Conservation (phyloP, 768 basidiomycete genomes). For the Mycena galericulata region DNA sequence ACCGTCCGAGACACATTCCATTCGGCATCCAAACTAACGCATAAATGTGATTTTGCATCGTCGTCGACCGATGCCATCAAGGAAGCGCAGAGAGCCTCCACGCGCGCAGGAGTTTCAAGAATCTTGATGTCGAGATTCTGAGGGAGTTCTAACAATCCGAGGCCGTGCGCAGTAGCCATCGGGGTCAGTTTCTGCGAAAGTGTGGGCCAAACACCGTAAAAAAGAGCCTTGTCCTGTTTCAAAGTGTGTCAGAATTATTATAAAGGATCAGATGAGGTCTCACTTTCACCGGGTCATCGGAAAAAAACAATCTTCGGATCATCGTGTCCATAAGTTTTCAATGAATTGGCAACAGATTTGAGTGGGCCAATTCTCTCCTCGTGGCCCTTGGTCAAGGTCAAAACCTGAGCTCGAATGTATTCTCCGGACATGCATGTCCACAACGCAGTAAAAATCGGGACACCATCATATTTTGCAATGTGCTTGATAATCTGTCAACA, state of each 20-base stretch:
- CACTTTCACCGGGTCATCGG: slow-evolving; percentile 12
- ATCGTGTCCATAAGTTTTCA: not conserved
- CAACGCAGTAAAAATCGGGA: not conserved
- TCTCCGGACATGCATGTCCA: slow-evolving; percentile 36
- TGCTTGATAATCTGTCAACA: not conserved
- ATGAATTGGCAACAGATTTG: slow-evolving; percentile 16
- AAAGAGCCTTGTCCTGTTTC: no score
- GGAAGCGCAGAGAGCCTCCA: no score
- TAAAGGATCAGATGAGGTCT: no score
- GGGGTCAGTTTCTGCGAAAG: no score
- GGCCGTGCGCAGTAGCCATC: no score
- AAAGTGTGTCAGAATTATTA: no score
- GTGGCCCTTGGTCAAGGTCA: slow-evolving; percentile 41
- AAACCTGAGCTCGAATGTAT: slow-evolving; percentile 36
- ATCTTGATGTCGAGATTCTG: no score
- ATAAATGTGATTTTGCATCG: no score
- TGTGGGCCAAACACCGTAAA: no score
- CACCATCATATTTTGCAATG: not conserved
- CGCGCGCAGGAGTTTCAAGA: no score
- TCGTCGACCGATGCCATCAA: no score
- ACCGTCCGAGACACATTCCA: slow-evolving; percentile 33
- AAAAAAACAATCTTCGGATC: not conserved
- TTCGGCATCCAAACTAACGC: slow-evolving; percentile 26
- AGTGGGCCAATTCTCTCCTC: slow-evolving; percentile 26
- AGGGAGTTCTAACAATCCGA: no score